A percentile compares a stretch with the other conserved stretches of the same genome.
These are phyloP conservation scores for Trichoderma sp. DNA, from an alignment of 2,329 filamentous ascomycete species.

Conservation along the genomic window DNA sequence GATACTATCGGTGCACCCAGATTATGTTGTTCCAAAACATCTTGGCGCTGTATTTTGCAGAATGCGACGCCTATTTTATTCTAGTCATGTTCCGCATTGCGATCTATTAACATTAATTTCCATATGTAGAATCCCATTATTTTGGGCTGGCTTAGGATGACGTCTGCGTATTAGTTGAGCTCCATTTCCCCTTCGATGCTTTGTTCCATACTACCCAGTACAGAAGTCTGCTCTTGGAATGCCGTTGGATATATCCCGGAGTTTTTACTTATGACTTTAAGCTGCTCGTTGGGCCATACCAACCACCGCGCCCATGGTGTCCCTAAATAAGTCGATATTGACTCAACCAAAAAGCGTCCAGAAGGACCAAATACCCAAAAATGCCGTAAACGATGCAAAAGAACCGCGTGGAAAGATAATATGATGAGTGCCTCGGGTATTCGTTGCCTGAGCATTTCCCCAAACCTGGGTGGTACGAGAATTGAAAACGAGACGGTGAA, in stretches of 20 bases:
- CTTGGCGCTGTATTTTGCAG: background rate
- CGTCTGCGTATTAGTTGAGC: background rate
- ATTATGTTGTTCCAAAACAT: background rate
- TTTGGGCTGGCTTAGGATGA: background rate
- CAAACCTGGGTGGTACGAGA: constrained; percentile 33
- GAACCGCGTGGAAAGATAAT: constrained; percentile 45
- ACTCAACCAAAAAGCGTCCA: constrained; percentile 9
- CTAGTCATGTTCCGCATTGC: background rate
- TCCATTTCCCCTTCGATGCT: background rate
- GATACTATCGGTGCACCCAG: background rate
- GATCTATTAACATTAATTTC: background rate
- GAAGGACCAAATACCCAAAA: constrained; percentile 37
- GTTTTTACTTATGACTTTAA: background rate
- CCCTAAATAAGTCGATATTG: constrained; percentile 4
- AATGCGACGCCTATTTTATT: background rate
- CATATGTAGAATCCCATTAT: background rate
- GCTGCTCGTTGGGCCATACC: background rate
- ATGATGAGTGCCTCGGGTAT: constrained; percentile 43
- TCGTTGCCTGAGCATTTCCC: constrained; percentile 37
- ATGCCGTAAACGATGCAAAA: constrained; percentile 39
- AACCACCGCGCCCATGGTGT: constrained; percentile 2
- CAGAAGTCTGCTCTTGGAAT: background rate
- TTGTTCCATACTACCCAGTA: background rate
- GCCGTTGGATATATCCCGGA: background rate
- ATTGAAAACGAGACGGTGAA: constrained; percentile 25